These are phyloP conservation scores for Camellia granthamiana DNA, from an alignment of 148 eudicot species.

Conservation along the genomic window DNA sequence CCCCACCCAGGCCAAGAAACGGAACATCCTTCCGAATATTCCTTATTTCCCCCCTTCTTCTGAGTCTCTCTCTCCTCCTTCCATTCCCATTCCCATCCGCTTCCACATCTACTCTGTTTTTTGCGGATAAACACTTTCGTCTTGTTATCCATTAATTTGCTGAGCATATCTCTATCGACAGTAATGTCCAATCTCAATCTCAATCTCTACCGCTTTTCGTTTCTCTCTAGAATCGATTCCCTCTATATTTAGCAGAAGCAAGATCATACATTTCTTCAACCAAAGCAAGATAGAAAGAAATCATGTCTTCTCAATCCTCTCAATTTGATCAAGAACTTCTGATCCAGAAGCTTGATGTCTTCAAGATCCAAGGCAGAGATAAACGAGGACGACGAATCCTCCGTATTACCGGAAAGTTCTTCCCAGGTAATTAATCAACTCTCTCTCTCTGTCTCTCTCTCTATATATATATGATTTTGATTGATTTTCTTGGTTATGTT, in stretches of 20 bases:
- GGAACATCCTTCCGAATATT: constrained; percentile 21
- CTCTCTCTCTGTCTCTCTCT: background rate
- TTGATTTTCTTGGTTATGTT: background rate
- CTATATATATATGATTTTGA: background rate
- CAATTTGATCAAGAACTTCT: constrained; percentile 19
- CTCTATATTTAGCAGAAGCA: background rate
- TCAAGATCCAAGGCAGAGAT: constrained; percentile 54
- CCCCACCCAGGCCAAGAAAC: background rate
- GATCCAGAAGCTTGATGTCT: constrained; percentile 35
- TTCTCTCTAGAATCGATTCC: no score
- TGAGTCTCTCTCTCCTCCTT: background rate
- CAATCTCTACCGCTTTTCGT: no score
- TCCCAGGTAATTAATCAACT: constrained; percentile 36
- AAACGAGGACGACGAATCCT: constrained; percentile 49
- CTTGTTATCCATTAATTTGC: background rate
- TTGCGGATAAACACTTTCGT: background rate
- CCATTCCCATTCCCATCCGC: background rate
- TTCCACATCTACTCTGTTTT: background rate
- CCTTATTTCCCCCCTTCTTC: background rate
- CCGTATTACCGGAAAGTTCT: constrained; percentile 51
- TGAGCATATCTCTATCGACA: no score
- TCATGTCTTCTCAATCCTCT: background rate
- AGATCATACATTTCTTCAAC: background rate
- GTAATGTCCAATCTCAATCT: no score
- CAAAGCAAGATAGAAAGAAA: background rate